These are phyloP conservation scores for Sideroxylon spinosum DNA, from an alignment of 179 eudicot species.

Conservation along the genomic window DNA sequence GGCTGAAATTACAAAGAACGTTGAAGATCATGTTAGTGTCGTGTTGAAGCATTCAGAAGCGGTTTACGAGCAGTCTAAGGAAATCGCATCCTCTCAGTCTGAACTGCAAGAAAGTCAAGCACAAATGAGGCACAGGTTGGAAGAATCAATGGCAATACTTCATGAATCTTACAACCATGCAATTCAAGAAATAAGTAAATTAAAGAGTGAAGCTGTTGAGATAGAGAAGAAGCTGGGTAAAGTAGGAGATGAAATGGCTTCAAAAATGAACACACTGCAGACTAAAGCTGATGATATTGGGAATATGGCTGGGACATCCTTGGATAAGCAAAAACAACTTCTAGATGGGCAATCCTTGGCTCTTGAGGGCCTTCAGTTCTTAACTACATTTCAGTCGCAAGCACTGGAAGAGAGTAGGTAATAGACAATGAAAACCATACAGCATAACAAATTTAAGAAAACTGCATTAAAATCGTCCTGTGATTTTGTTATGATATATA, in stretches of 20 bases:
- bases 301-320: slow-evolving; percentile 41
- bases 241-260: slow-evolving; percentile 52
- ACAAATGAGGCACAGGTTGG: slow-evolving; percentile 46
- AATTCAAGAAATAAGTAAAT: slow-evolving; percentile 37
- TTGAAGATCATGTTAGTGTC: slow-evolving; percentile 35
- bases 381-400: slow-evolving; percentile 49
- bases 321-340: slow-evolving; percentile 70
- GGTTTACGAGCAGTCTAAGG: slow-evolving; percentile 45
- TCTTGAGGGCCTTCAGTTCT: slow-evolving; percentile 56
- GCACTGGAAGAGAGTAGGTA: slow-evolving; percentile 88
- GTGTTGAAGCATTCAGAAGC: slow-evolving; percentile 45
- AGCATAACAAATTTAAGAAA: background rate
- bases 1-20: slow-evolving; percentile 41
- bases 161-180: slow-evolving; percentile 45
- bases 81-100: slow-evolving; percentile 51
- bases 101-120: slow-evolving; percentile 55
- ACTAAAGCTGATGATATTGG: slow-evolving; percentile 69
- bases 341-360: slow-evolving; percentile 60
- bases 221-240: slow-evolving; percentile 50
- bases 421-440: background rate
- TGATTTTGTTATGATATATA: background rate
- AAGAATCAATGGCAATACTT: slow-evolving; percentile 47
- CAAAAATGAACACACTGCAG: slow-evolving; percentile 53
- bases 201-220: slow-evolving; percentile 46
- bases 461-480: background rate